Percentiles rank a stretch among this genome's conserved stretches.
Evolutionary conservation across 202 grass and related monocot species (phyloP).

Genomic region (Setaria viridis): DNA sequence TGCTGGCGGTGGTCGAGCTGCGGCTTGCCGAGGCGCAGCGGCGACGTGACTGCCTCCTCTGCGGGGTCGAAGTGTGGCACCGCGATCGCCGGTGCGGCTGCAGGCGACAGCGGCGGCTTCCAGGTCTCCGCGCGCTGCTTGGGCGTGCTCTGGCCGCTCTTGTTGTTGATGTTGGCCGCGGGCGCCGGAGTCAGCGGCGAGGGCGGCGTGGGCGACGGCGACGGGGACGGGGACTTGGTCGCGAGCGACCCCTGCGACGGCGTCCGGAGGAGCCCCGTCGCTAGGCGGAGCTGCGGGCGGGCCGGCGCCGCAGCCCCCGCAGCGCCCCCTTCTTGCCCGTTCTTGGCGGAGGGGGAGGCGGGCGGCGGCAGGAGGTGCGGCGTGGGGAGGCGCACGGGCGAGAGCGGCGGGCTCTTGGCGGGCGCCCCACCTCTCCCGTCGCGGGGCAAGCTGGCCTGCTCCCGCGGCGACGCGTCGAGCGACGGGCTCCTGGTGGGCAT

Average conservation of each 20-base stretch:
- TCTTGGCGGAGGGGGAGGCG: neutral
- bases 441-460: neutral
- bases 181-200: constrained; percentile 42
- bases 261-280: constrained; percentile 33
- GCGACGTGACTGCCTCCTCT: constrained; percentile 60
- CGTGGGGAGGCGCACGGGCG: constrained; percentile 37
- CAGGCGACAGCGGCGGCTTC: constrained; percentile 31
- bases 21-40: constrained; percentile 45
- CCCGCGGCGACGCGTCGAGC: neutral
- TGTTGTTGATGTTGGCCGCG: neutral
- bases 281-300: constrained; percentile 24
- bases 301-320: neutral
- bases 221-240: constrained; percentile 20
- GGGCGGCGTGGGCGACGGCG: constrained; percentile 29
- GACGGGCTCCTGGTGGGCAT: neutral
- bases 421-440: neutral
- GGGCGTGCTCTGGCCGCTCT: constrained; percentile 44
- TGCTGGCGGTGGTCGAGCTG: constrained; percentile 36
- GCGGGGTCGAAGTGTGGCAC: constrained; percentile 19
- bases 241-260: constrained; percentile 40
- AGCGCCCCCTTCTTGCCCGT: neutral
- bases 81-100: neutral
- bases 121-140: constrained; percentile 31
- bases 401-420: constrained; percentile 26
- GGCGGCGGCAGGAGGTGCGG: neutral